Evolutionary conservation across 805 yeast genomes (phyloP), one percentile per base, ranked within the genome.

Genomic region (Candida saitoana): DNA sequence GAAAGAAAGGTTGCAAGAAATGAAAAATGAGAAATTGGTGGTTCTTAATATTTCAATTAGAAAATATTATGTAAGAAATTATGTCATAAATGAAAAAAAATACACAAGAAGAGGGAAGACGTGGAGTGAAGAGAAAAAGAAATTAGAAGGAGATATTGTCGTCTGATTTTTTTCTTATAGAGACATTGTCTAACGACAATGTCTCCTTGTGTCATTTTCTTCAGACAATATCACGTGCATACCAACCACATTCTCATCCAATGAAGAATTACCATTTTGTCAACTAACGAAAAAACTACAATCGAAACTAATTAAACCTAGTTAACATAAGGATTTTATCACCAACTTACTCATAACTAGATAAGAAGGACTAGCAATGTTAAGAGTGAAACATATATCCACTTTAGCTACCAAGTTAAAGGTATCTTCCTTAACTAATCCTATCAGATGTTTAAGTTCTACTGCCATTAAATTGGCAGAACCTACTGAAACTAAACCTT

Each of bases 401-500:
- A 29, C n/a, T 29, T 9, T 29, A 29, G 5, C 32, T 5, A 29
- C 12, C 16, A 29, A 29, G 32, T 6, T 29, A 29, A 29, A 14
- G 16, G 5, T 29, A 6, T 11, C 32, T 14, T 12, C 5, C n/a
- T 29, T 29, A 5, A 29, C 5, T 14, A 5, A 12, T 29, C 12
- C 16, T 12, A 12, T 14, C n/a, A 29, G 32, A 29, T 14, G 32
- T 9, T 29, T 29, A 12, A 29, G 32, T 14, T 14, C n/a, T 6
- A 29, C 16, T 14, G 5, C 32, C 6, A 9, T 9, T 6, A 29
- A 11, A 11, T 11, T 11, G 16, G 32, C 32, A 5, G 32, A 29
- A 29, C 25, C 8, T 30, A 12, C 16, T 9, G 32, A 29, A 14
- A 5, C 32, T 5, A 62, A 62, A 49, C 63, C 68, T 3, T 65